Conservation (phyloP, 495 filamentous ascomycete species). For the Hyaloscypha bicolor region DNA sequence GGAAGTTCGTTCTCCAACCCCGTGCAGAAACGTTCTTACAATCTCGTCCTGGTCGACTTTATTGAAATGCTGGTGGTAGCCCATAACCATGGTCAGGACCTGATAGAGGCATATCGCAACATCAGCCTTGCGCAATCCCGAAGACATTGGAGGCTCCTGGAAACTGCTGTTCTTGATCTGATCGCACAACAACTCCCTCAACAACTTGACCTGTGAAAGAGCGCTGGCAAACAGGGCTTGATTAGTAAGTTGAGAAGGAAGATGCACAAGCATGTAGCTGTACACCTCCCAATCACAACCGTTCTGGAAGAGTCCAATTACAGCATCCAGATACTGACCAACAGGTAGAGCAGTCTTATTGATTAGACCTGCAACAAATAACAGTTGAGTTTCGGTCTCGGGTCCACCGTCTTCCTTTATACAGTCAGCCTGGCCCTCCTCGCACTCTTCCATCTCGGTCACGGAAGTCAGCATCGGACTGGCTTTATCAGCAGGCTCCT, state of each 20-base stretch:
- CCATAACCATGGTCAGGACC: slow-evolving; percentile 77
- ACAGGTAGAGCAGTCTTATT: slow-evolving; percentile 56
- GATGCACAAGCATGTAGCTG: slow-evolving; percentile 83
- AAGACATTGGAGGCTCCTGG: slow-evolving; percentile 70
- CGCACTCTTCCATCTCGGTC: slow-evolving; percentile 3
- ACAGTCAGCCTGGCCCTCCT: background rate
- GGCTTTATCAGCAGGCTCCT: slow-evolving; percentile 41
- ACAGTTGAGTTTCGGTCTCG: slow-evolving; percentile 46
- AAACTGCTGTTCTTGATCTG: slow-evolving; percentile 75
- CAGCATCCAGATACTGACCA: slow-evolving; percentile 72
- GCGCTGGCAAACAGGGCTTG: slow-evolving; percentile 78
- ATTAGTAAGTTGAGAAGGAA: slow-evolving; percentile 88
- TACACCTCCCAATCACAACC: slow-evolving; percentile 93
- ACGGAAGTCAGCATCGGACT: slow-evolving; percentile 46
- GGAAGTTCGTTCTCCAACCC: slow-evolving; percentile 82
- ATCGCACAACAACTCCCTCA: slow-evolving; percentile 79
- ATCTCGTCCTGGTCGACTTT: slow-evolving; percentile 88
- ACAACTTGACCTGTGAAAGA: slow-evolving; percentile 68
- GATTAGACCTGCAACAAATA: slow-evolving; percentile 22
- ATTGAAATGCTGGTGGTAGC: slow-evolving; percentile 82
- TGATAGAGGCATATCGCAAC: slow-evolving; percentile 88
- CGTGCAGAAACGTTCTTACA: slow-evolving; percentile 79
- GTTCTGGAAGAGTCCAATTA: slow-evolving; percentile 73
- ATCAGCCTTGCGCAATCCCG: slow-evolving; percentile 82
- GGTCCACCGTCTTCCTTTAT: slow-evolving; percentile 11